Base-by-base conservation (phyloP, 805 yeast species). In the Grigorovia transvaalensis region DNA sequence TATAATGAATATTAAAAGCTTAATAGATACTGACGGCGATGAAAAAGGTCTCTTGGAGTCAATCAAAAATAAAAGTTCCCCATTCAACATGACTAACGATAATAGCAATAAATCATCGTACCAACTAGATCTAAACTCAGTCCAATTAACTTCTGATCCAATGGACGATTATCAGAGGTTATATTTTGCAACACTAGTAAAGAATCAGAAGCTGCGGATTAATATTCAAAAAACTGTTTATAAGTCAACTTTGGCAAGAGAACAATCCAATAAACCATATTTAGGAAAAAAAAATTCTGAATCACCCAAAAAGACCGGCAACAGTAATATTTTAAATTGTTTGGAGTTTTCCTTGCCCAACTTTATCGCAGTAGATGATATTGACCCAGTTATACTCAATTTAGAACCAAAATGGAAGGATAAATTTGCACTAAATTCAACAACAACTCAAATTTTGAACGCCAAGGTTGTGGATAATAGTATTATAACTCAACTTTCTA, bases 91-190 rank as follows among this genome's bases (percentile, higher is more conserved):
- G 11, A 33, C 38, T 33, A 33, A 33, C 38, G 11, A 33, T 33
- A 38, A 38, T 38, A 13, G 4, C 3, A n/a, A 15, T 13, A 38
- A n/a, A 7, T 15, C 15, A 7, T 38, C 42, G 8, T 38, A 38
- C 15, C n/a, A 13, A 12, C 8, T 38, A 12, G 42, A 38, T 9
- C 15, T 38, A 8, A 38, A 15, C 8, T 15, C n/a, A 15, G 17
- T 49, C 40, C 35, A 49, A 45, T 18, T 49, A 18, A 49, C 51
- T 7, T 11, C 20, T 13, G 23, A 27, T 23, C 51, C 51, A 13
- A 42, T 49, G 13, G 51, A 49, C 27, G 51, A 49, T 29, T 49
- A 49, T 15, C 51, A 49, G 27, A 12, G 42, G 15, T 38, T 38
- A 15, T 38, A 38, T n/a, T 38, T 38, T 38, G 17, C 18, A 15